Base-by-base conservation (phyloP, 768 basidiomycete genomes). In the Plicaturopsis crispa region DNA sequence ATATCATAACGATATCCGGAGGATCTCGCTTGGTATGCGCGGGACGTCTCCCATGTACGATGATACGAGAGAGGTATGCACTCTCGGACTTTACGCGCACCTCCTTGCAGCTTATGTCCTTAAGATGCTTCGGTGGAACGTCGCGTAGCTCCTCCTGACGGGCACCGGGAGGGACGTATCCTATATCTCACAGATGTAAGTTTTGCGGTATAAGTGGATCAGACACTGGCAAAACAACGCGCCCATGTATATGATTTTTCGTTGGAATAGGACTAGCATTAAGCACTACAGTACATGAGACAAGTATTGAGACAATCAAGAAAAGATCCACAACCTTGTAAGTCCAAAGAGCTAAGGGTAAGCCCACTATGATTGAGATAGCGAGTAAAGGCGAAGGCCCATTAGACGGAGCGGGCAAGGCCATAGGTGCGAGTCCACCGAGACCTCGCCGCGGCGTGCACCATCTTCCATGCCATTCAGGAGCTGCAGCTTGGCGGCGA, bases 181-280 rank as follows among this genome's bases (percentile, higher is more conserved):
- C 63, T 60, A 35, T 13, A n/a, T n/a, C n/a, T n/a, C n/a, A n/a
- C n/a, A n/a, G n/a, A n/a, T n/a, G n/a, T n/a, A n/a, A n/a, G n/a
- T n/a, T n/a, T n/a, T n/a, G n/a, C n/a, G n/a, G n/a, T n/a, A n/a
- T n/a, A n/a, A n/a, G n/a, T n/a, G n/a, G n/a, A n/a, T n/a, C n/a
- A n/a, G n/a, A n/a, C n/a, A n/a, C n/a, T n/a, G n/a, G n/a, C n/a
- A n/a, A n/a, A n/a, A n/a, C n/a, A n/a, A 21, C 33, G 20, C 41
- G 61, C 61, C 62, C 63, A 75, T 70, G 50, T 75, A 75, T 16
- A 75, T 70, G 26, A 75, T 61, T 34, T 62, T 63, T 2, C 72
- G 61, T 43, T 73, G 72, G 35, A 73, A 70, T 1, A 70, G 19
- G 3, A 71, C 49, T 50, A 74, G 56, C 59, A 73, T 63, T 3